Base-by-base conservation (phyloP, 1,284 basidiomycete genomes). In the Moesziomyces parantarcticus region DNA sequence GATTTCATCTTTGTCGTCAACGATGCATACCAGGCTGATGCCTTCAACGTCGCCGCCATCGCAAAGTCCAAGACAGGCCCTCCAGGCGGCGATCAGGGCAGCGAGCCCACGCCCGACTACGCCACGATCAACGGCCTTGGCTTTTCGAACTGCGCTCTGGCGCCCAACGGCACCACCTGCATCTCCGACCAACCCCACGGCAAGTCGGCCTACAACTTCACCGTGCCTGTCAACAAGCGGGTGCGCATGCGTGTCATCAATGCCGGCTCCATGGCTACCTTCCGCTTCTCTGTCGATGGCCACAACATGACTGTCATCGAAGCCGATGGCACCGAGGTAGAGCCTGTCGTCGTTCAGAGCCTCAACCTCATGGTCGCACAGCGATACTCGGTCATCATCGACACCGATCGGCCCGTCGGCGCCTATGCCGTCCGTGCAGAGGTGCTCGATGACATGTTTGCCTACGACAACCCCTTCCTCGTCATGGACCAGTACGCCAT, bases 241-340 rank as follows among this genome's bases (percentile, higher is more conserved):
- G 87, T 88, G 73, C 86, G 89, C 3, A 85, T 89, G 78, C 86
- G 89, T 5, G 74, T 89, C 25, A 85, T 89, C 58, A 77, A 77
- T 29, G 66, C 68, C 11, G 75, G 71, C n/a, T 60, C 67, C 9
- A 43, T 76, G 3, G 70, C 76, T 1, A 65, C 58, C 29, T 57
- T 70, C 50, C 56, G 60, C 16, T 85, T 88, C 81, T 85, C 85
- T 1, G 80, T 88, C 42, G 87, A 88, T 61, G 71, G 70, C 5
- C 87, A 88, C 75, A 80, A 82, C 0, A 82, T 88, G 44, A 86
- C 85, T 3, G 83, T 88, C 26, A 82, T 87, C 58, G 87, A 87
- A 60, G 87, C 85, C 4, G 87, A 88, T 62, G 87, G 86, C 36
- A 86, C 85, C 0, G 77, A 85, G 13, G 82, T 87, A 22, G 58